These are phyloP conservation scores for Nemania diffusa DNA, from an alignment of 2,329 filamentous ascomycete species.

Conservation along the genomic window DNA sequence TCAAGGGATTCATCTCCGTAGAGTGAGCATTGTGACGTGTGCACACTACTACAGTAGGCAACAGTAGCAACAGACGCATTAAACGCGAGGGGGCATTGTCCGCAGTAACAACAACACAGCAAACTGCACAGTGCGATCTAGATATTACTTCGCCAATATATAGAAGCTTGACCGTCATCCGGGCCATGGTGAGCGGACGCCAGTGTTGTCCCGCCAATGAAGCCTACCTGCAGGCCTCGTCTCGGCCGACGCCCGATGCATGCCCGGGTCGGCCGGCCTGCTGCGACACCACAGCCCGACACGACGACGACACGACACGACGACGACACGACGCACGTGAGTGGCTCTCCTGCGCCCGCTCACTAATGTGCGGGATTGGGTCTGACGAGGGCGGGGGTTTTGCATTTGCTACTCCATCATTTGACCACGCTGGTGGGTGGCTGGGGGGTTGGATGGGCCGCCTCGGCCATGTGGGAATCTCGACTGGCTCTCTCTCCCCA, in stretches of 20 bases:
- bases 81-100: not conserved
- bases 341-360: not conserved
- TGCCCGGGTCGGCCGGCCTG: not conserved
- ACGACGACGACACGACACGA: not conserved
- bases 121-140: not conserved
- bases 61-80: not conserved
- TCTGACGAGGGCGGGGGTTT: not conserved
- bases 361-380: not conserved
- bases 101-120: not conserved
- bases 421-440: not conserved
- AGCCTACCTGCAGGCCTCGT: not conserved
- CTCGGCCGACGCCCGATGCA: not conserved
- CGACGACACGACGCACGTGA: not conserved
- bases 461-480: not conserved
- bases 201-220: not conserved
- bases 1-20: not conserved
- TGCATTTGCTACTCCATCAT: not conserved
- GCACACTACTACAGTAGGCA: not conserved
- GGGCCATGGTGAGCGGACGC: not conserved
- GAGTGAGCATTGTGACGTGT: not conserved
- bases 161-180: not conserved
- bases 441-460: not conserved
- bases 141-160: not conserved
- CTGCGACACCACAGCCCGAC: not conserved
- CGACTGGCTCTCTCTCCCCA: not conserved